Conservation (phyloP, 306 rosid species). For the Luffa acutangula region DNA sequence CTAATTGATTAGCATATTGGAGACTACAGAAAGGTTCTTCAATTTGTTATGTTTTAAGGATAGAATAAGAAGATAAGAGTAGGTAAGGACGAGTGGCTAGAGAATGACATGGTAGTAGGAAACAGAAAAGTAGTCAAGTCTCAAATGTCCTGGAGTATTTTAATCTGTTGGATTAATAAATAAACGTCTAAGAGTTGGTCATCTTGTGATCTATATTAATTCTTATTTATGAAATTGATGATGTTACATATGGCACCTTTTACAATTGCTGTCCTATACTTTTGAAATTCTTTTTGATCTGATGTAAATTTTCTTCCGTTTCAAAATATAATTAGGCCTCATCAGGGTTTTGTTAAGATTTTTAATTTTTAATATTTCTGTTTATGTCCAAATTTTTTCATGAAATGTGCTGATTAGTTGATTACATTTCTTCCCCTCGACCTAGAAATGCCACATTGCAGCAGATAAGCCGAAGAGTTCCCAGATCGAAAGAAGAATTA, state of each 20-base stretch:
- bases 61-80: background rate
- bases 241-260: background rate
- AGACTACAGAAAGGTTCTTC: background rate
- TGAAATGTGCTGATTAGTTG: constrained; percentile 18
- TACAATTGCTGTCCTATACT: background rate
- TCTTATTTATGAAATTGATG: background rate
- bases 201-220: background rate
- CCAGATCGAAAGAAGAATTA: constrained; percentile 83
- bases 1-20: background rate
- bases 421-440: constrained; percentile 1
- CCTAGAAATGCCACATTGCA: constrained; percentile 55
- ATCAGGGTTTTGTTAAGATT: background rate
- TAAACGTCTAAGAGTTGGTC: background rate
- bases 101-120: background rate
- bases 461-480: constrained; percentile 52
- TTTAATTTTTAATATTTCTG: background rate
- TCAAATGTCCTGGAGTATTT: background rate
- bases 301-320: background rate
- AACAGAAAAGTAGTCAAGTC: background rate
- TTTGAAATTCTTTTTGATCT: background rate
- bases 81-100: background rate
- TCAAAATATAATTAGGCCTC: background rate
- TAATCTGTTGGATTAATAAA: background rate
- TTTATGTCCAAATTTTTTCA: background rate
- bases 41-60: background rate